A percentile compares a stretch with the other conserved stretches of the same genome.
phyloP scores from a whole-genome alignment of 2,329 filamentous ascomycete genomes.

The Stachybotrys elegans region DNA sequence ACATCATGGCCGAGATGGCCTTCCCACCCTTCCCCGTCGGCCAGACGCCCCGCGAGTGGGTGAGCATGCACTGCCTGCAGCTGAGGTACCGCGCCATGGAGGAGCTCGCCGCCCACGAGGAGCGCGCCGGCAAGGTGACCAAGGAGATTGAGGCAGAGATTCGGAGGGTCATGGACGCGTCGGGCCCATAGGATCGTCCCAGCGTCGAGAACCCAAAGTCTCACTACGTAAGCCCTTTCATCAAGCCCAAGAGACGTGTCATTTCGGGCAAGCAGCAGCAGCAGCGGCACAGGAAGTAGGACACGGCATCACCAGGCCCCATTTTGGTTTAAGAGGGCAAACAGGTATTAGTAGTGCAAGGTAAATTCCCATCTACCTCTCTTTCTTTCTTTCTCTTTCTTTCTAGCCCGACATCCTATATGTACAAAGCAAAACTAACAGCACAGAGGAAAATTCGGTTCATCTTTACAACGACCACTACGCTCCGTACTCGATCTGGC shows the following conservation, averaged over 20 bases:
- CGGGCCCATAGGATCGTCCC: background rate
- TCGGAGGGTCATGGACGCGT: constrained; percentile 12
- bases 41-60: constrained; percentile 16
- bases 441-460: constrained; percentile 24
- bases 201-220: constrained; percentile 3
- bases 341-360: no score
- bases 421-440: constrained; percentile 29
- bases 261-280: no score
- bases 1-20: constrained; percentile 13
- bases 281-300: no score
- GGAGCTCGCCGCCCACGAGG: constrained; percentile 18
- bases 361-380: constrained; percentile 24
- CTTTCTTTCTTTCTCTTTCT: no score
- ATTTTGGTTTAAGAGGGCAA: no score
- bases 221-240: constrained; percentile 15
- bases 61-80: constrained; percentile 14
- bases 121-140: constrained; percentile 8
- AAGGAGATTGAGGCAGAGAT: constrained; percentile 16
- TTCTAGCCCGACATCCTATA: constrained; percentile 28
- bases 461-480: constrained; percentile 35
- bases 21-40: constrained; percentile 1
- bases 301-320: no score
- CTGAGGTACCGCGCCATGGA: constrained; percentile 12
- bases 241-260: no score
- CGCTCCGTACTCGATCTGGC: constrained; percentile 54